Conservation (phyloP, 345 rosid genomes). For the Lepidium africanum region DNA sequence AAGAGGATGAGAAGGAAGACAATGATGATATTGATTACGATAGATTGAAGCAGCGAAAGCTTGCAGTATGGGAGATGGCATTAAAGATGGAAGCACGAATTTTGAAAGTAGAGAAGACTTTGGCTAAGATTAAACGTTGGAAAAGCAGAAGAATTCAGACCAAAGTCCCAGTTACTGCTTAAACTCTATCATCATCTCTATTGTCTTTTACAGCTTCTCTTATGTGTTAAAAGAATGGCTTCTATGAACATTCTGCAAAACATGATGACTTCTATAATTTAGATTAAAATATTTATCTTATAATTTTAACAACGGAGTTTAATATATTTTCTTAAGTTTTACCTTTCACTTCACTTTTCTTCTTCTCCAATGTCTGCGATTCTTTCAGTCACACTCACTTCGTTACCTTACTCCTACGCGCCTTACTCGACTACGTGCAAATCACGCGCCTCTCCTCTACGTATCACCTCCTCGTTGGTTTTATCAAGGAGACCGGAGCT, state of each 20-base stretch:
- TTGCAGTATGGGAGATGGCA: background rate
- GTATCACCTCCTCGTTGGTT: background rate
- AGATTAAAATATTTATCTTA: background rate
- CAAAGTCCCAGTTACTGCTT: background rate
- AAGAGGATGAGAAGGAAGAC: background rate
- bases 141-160: background rate
- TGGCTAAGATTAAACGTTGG: background rate
- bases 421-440: background rate
- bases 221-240: background rate
- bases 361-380: slow-evolving; percentile 8
- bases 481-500: background rate
- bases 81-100: background rate
- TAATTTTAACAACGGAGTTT: background rate
- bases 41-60: background rate
- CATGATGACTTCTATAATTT: background rate
- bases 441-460: slow-evolving; percentile 11
- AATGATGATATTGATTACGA: background rate
- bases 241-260: background rate
- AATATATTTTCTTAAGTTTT: background rate
- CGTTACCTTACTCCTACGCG: slow-evolving; percentile 1
- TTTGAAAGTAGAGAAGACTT: background rate
- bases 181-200: background rate
- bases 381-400: slow-evolving; percentile 10
- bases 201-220: background rate
- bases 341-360: background rate